A percentile compares a stretch with the other conserved stretches of the same genome.
Evolutionary conservation across 2,329 filamentous ascomycete genomes (phyloP).

Genomic region (Didymella pinodella): DNA sequence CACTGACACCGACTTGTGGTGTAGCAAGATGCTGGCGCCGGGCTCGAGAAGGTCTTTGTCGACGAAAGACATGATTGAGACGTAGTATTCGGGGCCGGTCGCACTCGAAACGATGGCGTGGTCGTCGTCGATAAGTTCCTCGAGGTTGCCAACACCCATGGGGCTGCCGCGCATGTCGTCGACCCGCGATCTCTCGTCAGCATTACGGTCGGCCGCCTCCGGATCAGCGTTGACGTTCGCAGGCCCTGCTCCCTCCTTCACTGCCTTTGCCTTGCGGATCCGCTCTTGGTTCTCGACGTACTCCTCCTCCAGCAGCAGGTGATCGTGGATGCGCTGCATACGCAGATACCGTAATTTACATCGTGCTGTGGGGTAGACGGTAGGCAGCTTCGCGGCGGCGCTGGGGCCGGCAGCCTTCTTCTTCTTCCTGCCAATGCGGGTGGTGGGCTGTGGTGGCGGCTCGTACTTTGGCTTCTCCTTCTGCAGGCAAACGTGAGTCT

Average conservation of each 20-base stretch:
- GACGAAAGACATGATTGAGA: slow-evolving; percentile 99
- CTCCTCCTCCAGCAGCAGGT: slow-evolving; percentile 94
- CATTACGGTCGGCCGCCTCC: slow-evolving; percentile 85
- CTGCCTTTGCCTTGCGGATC: slow-evolving; percentile 86
- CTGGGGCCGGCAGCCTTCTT: slow-evolving; percentile 93
- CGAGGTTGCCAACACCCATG: slow-evolving; percentile 96
- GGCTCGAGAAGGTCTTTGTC: slow-evolving; percentile 98
- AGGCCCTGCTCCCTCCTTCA: slow-evolving; percentile 62
- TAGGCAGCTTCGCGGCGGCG: slow-evolving; percentile 91
- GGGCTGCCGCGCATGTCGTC: slow-evolving; percentile 99
- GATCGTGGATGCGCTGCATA: slow-evolving; percentile 99
- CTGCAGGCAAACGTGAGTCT: slow-evolving; percentile 57
- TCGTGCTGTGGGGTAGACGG: slow-evolving; percentile 92
- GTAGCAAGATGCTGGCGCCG: slow-evolving; percentile 90
- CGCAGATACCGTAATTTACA: slow-evolving; percentile 97
- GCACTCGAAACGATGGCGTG: slow-evolving; percentile 98
- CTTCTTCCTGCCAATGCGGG: slow-evolving; percentile 97
- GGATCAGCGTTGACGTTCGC: slow-evolving; percentile 65
- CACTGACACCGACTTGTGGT: slow-evolving; percentile 98
- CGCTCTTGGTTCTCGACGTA: slow-evolving; percentile 99
- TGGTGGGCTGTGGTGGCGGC: slow-evolving; percentile 94
- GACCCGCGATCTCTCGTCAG: slow-evolving; percentile 91
- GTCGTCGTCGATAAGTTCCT: slow-evolving; percentile 99
- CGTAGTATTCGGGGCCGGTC: slow-evolving; percentile 97
- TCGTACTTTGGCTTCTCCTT: slow-evolving; percentile 99